Evolutionary conservation across 1,139 yeast species (phyloP).

Genomic region (Kazachstania sp.): DNA sequence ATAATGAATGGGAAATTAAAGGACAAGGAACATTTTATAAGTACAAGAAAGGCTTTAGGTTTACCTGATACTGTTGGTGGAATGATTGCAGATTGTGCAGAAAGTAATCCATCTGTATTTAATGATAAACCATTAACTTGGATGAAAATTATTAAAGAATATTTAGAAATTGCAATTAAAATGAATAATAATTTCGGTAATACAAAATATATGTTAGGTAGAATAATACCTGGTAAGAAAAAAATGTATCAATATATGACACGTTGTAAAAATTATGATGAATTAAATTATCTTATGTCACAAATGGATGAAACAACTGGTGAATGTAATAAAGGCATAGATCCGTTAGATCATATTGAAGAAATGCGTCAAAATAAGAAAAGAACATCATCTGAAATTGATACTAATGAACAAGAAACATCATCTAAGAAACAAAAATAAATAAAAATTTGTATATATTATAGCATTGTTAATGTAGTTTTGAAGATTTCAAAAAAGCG

Average conservation of each 20-base stretch:
- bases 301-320: slow-evolving; percentile 10
- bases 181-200: slow-evolving; percentile 60
- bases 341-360: neutral
- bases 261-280: slow-evolving; percentile 48
- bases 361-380: neutral
- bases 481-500: too few relatives aligned
- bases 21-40: slow-evolving; percentile 46
- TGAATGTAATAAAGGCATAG: slow-evolving; percentile 4
- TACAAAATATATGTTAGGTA: slow-evolving; percentile 69
- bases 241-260: slow-evolving; percentile 50
- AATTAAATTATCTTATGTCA: slow-evolving; percentile 32
- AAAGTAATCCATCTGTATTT: slow-evolving; percentile 76
- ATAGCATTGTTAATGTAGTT: too few relatives aligned
- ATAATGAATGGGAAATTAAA: slow-evolving; percentile 74
- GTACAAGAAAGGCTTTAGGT: slow-evolving; percentile 45
- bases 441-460: too few relatives aligned
- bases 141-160: slow-evolving; percentile 48
- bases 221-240: slow-evolving; percentile 75
- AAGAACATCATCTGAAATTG: neutral
- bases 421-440: too few relatives aligned
- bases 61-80: slow-evolving; percentile 53
- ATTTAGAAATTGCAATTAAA: slow-evolving; percentile 43
- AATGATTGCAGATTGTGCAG: slow-evolving; percentile 92
- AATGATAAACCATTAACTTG: slow-evolving; percentile 43
- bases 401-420: neutral